Evolutionary conservation across 2,329 filamentous ascomycete genomes (phyloP), one percentile per base, ranked within the genome.

Genomic region (Colletotrichum viniferum): DNA sequence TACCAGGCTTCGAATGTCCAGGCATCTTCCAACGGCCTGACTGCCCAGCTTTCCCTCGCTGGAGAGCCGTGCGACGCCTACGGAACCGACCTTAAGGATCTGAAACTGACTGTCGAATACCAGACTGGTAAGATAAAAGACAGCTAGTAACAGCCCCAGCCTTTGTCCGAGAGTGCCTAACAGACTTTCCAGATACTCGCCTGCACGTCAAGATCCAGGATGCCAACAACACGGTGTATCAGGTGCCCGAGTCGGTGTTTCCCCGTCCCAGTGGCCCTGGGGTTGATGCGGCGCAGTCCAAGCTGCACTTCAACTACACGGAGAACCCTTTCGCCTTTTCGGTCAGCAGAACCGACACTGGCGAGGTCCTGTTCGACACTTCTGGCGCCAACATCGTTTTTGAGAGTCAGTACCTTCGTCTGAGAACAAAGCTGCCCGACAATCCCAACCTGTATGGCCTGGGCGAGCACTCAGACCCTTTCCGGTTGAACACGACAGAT

Each of bases 161-260:
- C 58, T 21, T n/a, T 24, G 34, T 12, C 28, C 58, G 16, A 26
- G 34, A 8, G 18, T 16, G 55, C 55, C 56, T 65, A 32, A 66
- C 55, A 12, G n/a, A 7, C 16, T 24, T 21, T 10, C 38, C 30
- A 93, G 92, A 91, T 60, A 87, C 89, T 26, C 92, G 94, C n/a
- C 88, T 96, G 5, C 94, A 95, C 80, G 92, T 96, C 80, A 90
- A 94, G 79, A 94, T 96, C 71, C 91, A 93, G 77, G 94, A 96
- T 82, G 88, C 89, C 7, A 90, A 86, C n/a, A 89, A 93, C 77
- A 88, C 91, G 32, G 93, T 94, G 62, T 96, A 94, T 79, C 94
- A 96, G 81, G 90, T 96, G 2, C 94, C 94, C 14, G 91, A 93
- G 43, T 89, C 89, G 4, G 90, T 95, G 30, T 86, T 96, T 26